Percentiles rank a stretch among this genome's conserved stretches.
Conservation (phyloP, 331 rosid genomes). For the Telfairia occidentalis region DNA sequence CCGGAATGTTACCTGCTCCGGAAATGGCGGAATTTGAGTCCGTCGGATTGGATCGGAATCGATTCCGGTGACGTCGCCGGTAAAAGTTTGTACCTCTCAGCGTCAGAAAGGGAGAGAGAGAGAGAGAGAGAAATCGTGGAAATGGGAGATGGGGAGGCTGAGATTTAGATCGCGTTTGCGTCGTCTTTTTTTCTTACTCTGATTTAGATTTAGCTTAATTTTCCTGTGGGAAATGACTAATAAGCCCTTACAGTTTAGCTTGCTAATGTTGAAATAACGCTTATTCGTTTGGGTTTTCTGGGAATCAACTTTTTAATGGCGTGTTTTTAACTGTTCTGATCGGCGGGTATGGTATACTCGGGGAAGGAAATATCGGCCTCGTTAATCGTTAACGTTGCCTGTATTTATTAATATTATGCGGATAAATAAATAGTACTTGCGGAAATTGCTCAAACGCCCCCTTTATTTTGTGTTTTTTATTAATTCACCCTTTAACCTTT, state of each 20-base stretch:
- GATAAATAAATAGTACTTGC: neutral
- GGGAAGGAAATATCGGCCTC: neutral
- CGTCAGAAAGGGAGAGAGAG: neutral
- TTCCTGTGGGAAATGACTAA: neutral
- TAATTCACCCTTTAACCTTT: neutral
- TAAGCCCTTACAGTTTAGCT: neutral
- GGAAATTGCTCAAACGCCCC: neutral
- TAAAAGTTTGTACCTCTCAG: neutral
- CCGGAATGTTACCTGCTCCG: constrained; percentile 10
- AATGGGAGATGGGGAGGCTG: neutral
- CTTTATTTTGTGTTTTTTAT: neutral
- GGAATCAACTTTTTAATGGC: neutral
- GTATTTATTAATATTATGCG: neutral
- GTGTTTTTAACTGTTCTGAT: neutral
- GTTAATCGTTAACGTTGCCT: neutral
- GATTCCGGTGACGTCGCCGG: neutral
- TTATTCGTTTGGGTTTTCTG: neutral
- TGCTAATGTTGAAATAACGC: neutral
- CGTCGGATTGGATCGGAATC: neutral
- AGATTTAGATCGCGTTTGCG: constrained; percentile 13
- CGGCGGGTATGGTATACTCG: neutral
- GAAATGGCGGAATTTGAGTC: constrained; percentile 12
- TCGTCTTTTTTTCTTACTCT: constrained; percentile 5
- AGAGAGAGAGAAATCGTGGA: constrained; percentile 5
- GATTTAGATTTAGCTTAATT: neutral